Conservation (phyloP, 2,329 filamentous ascomycete species). For the Ustulina deusta region DNA sequence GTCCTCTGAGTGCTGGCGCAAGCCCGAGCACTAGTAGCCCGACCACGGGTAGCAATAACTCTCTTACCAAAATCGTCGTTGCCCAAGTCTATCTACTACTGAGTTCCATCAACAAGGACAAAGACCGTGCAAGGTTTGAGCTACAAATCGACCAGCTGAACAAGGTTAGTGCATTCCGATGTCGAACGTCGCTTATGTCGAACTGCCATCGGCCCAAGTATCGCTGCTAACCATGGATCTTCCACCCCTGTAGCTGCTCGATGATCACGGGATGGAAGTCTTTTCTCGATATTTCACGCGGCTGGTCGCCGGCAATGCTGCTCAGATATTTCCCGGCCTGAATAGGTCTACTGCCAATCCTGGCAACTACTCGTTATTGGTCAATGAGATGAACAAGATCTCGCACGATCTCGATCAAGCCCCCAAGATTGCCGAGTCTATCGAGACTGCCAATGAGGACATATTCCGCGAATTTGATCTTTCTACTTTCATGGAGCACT, state of each 20-base stretch:
- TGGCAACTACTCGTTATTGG: constrained; percentile 85
- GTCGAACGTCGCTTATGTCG: constrained; percentile 9
- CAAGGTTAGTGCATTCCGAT: constrained; percentile 71
- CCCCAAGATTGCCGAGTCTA: constrained; percentile 89
- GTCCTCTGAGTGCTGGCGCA: constrained; percentile 69
- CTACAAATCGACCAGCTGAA: constrained; percentile 89
- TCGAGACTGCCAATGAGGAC: constrained; percentile 91
- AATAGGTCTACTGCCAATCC: constrained; percentile 79
- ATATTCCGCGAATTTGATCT: constrained; percentile 96
- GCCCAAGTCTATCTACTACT: constrained; percentile 95
- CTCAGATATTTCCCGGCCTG: constrained; percentile 86
- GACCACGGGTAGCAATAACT: constrained; percentile 66
- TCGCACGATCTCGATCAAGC: constrained; percentile 84
- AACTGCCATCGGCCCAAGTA: neutral
- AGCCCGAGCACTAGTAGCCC: constrained; percentile 73
- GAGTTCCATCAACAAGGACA: constrained; percentile 94
- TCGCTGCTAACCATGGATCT: constrained; percentile 9
- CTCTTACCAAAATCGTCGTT: constrained; percentile 91
- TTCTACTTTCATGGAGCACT: constrained; percentile 95
- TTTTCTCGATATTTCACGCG: constrained; percentile 96
- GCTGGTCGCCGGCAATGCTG: constrained; percentile 89
- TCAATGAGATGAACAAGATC: constrained; percentile 87
- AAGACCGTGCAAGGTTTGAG: constrained; percentile 91
- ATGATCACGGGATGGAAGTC: constrained; percentile 99
- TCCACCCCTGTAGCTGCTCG: constrained; percentile 76